Evolutionary conservation across 768 basidiomycete species (phyloP).

Genomic region (Gloeophyllum trabeum): DNA sequence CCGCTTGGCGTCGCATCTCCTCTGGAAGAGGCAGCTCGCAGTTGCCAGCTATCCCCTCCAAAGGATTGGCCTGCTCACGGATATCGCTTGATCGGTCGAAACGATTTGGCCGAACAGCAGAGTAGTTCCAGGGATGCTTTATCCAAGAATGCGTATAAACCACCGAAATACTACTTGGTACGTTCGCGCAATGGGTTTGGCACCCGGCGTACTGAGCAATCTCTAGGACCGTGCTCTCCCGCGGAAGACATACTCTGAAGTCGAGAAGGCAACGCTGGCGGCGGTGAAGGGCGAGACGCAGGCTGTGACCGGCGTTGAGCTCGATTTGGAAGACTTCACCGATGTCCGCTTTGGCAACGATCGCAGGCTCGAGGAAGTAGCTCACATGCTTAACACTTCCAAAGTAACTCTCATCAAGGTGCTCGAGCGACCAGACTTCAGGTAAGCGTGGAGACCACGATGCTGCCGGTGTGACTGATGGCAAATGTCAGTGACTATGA

Average conservation of each 20-base stretch:
- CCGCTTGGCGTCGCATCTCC: slow-evolving; percentile 70
- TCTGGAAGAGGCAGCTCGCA: slow-evolving; percentile 73
- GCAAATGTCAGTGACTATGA: slow-evolving; percentile 63
- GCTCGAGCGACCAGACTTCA: slow-evolving; percentile 59
- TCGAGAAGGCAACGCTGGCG: slow-evolving; percentile 6
- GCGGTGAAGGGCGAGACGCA: slow-evolving; percentile 45
- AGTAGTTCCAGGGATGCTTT: slow-evolving; percentile 32
- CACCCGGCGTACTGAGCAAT: slow-evolving; percentile 1
- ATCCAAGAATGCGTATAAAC: slow-evolving; percentile 41
- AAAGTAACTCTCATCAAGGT: slow-evolving; percentile 50
- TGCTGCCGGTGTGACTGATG: not conserved
- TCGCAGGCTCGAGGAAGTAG: slow-evolving; percentile 82
- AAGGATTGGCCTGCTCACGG: slow-evolving; percentile 60
- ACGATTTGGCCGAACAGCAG: slow-evolving; percentile 63
- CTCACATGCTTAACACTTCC: slow-evolving; percentile 82
- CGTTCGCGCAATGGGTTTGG: slow-evolving; percentile 10
- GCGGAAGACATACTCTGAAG: slow-evolving; percentile 38
- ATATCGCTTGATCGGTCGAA: slow-evolving; percentile 60
- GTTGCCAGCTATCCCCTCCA: slow-evolving; percentile 72
- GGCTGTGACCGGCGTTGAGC: slow-evolving; percentile 57
- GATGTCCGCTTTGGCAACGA: slow-evolving; percentile 87
- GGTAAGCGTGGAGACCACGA: slow-evolving; percentile 27
- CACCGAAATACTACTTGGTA: slow-evolving; percentile 49
- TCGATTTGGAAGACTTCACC: slow-evolving; percentile 63
- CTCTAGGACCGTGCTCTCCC: slow-evolving; percentile 36